Conservation (phyloP, 352 stramenopile genomes). For the Pythium pyrilobum region DNA sequence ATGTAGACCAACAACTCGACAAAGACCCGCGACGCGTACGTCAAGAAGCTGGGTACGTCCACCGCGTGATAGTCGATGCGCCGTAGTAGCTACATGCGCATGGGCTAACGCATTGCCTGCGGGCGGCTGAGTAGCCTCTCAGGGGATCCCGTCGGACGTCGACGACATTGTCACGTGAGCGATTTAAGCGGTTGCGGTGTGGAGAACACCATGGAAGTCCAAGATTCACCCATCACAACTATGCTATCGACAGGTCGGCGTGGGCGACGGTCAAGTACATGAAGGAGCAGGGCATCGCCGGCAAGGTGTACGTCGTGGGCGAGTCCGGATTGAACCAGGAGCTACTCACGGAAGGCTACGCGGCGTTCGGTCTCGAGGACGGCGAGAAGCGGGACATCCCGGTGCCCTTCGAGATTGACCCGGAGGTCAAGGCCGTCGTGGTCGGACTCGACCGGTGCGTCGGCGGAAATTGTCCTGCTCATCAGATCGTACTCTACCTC, state of each 20-base stretch:
- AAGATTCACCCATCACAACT: neutral
- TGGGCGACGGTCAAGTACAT: conserved; percentile 80
- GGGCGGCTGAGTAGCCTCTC: conserved; percentile 40
- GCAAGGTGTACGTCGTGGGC: conserved; percentile 85
- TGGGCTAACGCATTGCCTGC: neutral
- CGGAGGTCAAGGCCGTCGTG: conserved; percentile 71
- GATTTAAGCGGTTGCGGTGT: neutral
- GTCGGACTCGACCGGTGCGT: conserved; percentile 67
- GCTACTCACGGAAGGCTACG: conserved; percentile 58
- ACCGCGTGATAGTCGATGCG: too few species aligned
- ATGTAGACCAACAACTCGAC: conserved; percentile 86
- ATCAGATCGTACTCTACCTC: too few species aligned
- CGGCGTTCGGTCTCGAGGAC: conserved; percentile 62
- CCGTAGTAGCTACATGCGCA: too few species aligned
- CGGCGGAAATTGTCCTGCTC: too few species aligned
- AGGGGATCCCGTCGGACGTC: conserved; percentile 58
- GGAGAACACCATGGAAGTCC: neutral
- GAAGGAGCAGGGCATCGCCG: conserved; percentile 64
- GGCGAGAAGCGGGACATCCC: conserved; percentile 67
- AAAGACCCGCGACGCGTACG: conserved; percentile 73
- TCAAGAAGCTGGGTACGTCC: conserved; percentile 73
- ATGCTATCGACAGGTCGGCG: conserved; percentile 50
- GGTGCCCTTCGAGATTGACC: conserved; percentile 57
- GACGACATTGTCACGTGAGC: conserved; percentile 77
- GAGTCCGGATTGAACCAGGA: conserved; percentile 64